Conservation (phyloP, 345 rosid species). For the Hibiscus trionum region DNA sequence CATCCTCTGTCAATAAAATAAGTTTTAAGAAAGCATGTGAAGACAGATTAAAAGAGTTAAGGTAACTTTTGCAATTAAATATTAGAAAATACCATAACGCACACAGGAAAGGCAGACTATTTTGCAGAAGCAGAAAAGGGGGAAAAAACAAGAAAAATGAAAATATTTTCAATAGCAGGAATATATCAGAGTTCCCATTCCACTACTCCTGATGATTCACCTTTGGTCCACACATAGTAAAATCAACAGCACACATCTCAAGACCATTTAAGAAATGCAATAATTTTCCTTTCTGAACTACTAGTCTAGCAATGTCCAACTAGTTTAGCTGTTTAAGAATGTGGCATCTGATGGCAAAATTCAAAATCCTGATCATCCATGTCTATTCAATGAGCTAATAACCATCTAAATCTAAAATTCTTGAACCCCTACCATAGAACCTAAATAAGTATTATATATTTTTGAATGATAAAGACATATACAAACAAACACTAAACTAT, state of each 20-base stretch:
- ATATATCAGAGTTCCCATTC: neutral
- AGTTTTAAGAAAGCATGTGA: neutral
- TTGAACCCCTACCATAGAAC: neutral
- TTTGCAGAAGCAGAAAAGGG: neutral
- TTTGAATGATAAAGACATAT: neutral
- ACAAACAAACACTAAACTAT: neutral
- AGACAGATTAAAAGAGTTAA: neutral
- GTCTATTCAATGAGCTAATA: neutral
- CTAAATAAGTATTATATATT: neutral
- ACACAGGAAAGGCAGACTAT: neutral
- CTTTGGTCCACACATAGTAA: neutral
- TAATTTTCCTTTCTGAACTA: neutral
- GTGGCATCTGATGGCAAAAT: neutral
- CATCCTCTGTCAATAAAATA: slow-evolving; percentile 64
- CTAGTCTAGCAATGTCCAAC: neutral
- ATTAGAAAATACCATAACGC: neutral
- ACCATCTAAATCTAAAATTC: neutral
- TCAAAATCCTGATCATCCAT: neutral
- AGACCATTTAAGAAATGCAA: neutral
- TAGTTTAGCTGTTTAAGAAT: neutral
- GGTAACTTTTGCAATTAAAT: neutral
- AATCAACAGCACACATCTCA: neutral
- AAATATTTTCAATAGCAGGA: neutral
- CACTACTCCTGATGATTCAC: neutral
- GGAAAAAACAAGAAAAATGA: neutral